Evolutionary conservation across 1,139 yeast genomes (phyloP).

Genomic region (Blastobotrys buckinghamii): DNA sequence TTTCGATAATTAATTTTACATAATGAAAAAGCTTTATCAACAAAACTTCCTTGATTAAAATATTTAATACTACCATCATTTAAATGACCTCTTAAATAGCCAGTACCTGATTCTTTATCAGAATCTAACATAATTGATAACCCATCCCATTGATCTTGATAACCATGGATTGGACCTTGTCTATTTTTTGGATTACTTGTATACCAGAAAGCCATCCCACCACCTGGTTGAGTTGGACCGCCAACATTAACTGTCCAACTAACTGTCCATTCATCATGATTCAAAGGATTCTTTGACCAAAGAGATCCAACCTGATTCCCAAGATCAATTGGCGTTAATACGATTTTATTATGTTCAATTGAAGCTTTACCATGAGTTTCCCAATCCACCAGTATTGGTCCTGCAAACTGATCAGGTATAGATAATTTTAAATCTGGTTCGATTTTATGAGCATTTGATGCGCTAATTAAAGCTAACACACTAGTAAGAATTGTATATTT

Average conservation of each 20-base stretch:
- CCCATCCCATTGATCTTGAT: conserved; percentile 37
- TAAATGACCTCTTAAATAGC: conserved; percentile 36
- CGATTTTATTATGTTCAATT: conserved; percentile 12
- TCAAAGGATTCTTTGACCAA: conserved; percentile 30
- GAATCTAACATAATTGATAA: conserved; percentile 35
- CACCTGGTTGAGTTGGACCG: conserved; percentile 33
- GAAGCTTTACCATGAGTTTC: conserved; percentile 11
- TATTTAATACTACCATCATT: conserved; percentile 33
- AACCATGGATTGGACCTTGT: conserved; percentile 35
- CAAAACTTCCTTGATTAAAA: conserved; percentile 12
- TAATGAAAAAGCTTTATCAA: conserved; percentile 31
- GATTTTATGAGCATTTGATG: no score
- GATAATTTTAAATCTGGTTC: conserved; percentile 3
- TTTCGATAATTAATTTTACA: conserved; percentile 35
- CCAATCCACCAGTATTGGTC: conserved; percentile 12
- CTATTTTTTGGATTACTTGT: conserved; percentile 23
- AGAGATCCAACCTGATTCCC: conserved; percentile 28
- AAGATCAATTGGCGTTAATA: conserved; percentile 24
- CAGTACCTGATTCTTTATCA: conserved; percentile 22
- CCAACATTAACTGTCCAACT: conserved; percentile 30
- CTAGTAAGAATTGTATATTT: no score
- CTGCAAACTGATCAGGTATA: conserved; percentile 6
- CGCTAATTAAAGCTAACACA: no score
- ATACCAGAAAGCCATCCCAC: conserved; percentile 37
- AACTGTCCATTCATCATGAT: conserved; percentile 32